These are phyloP conservation scores for Graphilbum fragrans DNA, from an alignment of 2,329 filamentous ascomycete genomes.

Conservation along the genomic window DNA sequence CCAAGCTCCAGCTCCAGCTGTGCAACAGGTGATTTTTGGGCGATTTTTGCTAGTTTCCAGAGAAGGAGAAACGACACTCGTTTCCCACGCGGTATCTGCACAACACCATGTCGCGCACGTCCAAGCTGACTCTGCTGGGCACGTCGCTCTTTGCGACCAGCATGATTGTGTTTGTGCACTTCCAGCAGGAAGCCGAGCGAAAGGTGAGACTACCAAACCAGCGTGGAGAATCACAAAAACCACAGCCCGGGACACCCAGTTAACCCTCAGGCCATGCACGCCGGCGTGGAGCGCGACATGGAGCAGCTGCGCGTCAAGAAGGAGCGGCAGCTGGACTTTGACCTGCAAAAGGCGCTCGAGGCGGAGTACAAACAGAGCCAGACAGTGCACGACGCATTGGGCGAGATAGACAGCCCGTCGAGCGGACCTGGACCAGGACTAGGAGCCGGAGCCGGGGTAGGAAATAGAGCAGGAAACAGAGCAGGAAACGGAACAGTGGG, in stretches of 20 bases:
- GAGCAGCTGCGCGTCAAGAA: constrained; percentile 84
- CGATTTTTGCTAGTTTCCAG: no score
- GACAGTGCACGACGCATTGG: constrained; percentile 46
- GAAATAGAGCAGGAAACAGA: no score
- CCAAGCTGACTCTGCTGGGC: constrained; percentile 70
- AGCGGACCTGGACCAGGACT: neutral
- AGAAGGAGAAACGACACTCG: no score
- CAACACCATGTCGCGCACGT: constrained; percentile 68
- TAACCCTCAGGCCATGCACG: constrained; percentile 76
- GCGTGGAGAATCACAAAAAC: neutral
- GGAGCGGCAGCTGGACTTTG: constrained; percentile 88
- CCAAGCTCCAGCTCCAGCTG: no score
- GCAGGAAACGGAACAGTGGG: no score
- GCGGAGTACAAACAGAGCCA: constrained; percentile 85
- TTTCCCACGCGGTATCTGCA: no score
- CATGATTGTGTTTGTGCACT: constrained; percentile 80
- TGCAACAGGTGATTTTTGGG: no score
- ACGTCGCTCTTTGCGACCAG: constrained; percentile 65
- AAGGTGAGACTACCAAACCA: constrained; percentile 43
- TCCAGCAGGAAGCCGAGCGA: constrained; percentile 71
- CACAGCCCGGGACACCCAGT: no score
- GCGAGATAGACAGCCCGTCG: neutral
- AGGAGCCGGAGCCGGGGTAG: neutral
- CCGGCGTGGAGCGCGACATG: constrained; percentile 86
- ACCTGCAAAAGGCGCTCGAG: constrained; percentile 76